phyloP scores from a whole-genome alignment of 495 filamentous ascomycete species.

The Talaromyces wortmannii region DNA sequence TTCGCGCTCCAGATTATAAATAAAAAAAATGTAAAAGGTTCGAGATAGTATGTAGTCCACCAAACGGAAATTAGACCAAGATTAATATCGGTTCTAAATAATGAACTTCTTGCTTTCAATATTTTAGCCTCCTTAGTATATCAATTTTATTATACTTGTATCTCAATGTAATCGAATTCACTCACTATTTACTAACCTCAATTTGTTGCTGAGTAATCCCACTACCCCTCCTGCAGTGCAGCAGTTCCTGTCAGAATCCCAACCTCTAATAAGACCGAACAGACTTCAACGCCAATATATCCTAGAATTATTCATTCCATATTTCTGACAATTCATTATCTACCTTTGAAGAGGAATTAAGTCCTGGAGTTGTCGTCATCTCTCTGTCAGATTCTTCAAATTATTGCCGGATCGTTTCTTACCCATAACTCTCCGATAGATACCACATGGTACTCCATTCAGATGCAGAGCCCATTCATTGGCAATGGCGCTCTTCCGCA shows the following conservation, averaged over 20 bases:
- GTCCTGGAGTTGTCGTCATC: not conserved
- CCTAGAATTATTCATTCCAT: conserved; percentile 1
- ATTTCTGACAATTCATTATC: not conserved
- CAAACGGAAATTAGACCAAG: no score
- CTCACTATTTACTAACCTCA: no score
- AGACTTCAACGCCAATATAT: not conserved
- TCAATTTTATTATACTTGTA: no score
- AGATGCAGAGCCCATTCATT: not conserved
- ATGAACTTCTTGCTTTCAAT: no score
- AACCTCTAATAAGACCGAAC: not conserved
- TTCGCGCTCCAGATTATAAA: no score
- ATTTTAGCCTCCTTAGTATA: no score
- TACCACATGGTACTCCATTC: not conserved
- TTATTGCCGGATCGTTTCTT: not conserved
- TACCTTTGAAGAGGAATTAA: not conserved
- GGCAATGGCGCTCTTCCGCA: conserved; percentile 17
- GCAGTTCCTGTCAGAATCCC: not conserved
- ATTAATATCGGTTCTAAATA: no score
- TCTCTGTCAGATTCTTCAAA: not conserved
- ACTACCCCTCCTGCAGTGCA: no score
- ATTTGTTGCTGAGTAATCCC: no score
- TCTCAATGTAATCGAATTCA: no score
- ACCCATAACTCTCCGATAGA: not conserved
- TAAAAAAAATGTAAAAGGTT: no score
- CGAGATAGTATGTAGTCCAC: no score